Conservation (phyloP, 176 grass and related monocot genomes). For the Paspalum notatum region DNA sequence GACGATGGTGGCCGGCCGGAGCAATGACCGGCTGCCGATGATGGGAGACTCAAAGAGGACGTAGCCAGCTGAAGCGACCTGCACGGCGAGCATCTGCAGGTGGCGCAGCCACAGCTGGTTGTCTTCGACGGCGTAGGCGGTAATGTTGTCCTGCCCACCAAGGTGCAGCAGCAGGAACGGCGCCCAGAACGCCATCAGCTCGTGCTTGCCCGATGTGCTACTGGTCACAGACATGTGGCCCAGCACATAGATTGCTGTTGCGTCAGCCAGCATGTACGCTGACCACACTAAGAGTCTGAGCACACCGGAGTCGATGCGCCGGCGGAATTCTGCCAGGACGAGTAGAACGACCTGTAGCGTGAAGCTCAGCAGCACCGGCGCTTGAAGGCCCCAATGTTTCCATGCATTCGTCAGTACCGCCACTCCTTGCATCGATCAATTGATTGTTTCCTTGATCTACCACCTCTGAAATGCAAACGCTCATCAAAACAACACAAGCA, state of each 20-base stretch:
- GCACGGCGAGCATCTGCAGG: not conserved
- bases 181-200: not conserved
- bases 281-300: not conserved
- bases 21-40: not conserved
- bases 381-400: slow-evolving; percentile 32
- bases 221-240: slow-evolving; percentile 15
- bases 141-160: slow-evolving; percentile 28
- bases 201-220: not conserved
- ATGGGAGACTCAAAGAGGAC: not conserved
- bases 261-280: slow-evolving; percentile 23
- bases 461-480: too few relatives aligned
- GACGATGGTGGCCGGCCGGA: not conserved
- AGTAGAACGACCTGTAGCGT: not conserved
- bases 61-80: not conserved
- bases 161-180: slow-evolving; percentile 14
- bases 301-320: not conserved
- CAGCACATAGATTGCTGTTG: not conserved
- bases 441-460: not conserved
- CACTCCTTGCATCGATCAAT: slow-evolving; percentile 9
- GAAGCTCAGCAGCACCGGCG: slow-evolving; percentile 14
- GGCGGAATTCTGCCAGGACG: slow-evolving; percentile 16
- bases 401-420: not conserved
- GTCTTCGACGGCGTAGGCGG: slow-evolving; percentile 15
- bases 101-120: slow-evolving; percentile 2
- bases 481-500: not conserved